Evolutionary conservation across 768 basidiomycete species (phyloP).

Genomic region (Atractiella rhizophila): DNA sequence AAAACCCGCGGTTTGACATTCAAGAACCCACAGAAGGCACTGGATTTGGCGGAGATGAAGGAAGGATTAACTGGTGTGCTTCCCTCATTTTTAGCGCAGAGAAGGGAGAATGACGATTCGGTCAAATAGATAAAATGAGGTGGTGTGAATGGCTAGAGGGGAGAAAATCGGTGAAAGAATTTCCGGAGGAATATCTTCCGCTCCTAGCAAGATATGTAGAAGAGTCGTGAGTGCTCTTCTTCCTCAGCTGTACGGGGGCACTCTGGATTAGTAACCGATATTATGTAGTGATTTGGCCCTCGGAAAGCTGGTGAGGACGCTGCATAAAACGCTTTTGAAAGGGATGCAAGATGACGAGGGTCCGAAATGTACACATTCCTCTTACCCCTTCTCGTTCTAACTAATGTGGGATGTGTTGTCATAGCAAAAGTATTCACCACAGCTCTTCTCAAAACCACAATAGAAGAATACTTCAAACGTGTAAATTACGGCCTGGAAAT

Average conservation of each 20-base stretch:
- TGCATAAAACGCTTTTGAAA: constrained; percentile 35
- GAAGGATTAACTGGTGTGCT: too few species aligned
- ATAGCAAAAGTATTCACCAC: constrained; percentile 26
- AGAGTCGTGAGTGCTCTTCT: constrained; percentile 38
- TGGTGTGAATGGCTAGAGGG: too few species aligned
- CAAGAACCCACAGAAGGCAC: too few species aligned
- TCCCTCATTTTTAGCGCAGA: too few species aligned
- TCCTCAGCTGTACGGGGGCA: not conserved
- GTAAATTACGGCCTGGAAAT: constrained; percentile 55
- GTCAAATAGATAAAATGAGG: too few species aligned
- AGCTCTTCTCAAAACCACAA: constrained; percentile 34
- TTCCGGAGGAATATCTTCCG: constrained; percentile 45
- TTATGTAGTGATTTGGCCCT: constrained; percentile 43
- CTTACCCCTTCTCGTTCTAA: not conserved
- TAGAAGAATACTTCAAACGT: constrained; percentile 38
- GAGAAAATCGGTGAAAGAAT: constrained; percentile 29
- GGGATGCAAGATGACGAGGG: constrained; percentile 5
- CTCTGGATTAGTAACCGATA: too few species aligned
- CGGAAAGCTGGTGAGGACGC: constrained; percentile 36
- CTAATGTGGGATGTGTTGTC: not conserved
- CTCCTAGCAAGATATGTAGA: constrained; percentile 59
- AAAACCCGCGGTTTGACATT: too few species aligned
- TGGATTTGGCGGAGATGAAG: too few species aligned
- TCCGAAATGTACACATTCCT: not conserved
- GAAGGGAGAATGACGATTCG: too few species aligned